Evolutionary conservation across 306 rosid species (phyloP).

Genomic region (Neltuma alba): DNA sequence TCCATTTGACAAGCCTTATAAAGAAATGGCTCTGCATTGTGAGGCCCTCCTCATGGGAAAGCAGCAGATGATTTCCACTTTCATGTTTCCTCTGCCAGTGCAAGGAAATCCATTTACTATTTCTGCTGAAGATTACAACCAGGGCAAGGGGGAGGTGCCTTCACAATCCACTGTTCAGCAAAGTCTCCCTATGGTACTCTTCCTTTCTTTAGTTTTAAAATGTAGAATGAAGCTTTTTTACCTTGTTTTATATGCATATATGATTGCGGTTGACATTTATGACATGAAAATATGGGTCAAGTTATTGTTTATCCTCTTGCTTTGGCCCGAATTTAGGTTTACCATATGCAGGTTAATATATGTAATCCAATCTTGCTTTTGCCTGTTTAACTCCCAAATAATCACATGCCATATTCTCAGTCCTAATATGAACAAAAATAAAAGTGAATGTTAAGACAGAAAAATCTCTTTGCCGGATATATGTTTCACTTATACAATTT

Average conservation of each 20-base stretch:
- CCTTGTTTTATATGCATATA: conserved; percentile 15
- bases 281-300: background rate
- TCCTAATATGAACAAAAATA: background rate
- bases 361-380: background rate
- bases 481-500: too few species aligned
- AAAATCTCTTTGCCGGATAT: background rate
- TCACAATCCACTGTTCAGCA: conserved; percentile 34
- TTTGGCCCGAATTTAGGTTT: background rate
- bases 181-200: conserved; percentile 52
- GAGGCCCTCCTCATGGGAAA: conserved; percentile 75
- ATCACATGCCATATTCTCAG: background rate
- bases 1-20: conserved; percentile 69
- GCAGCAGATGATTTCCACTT: conserved; percentile 67
- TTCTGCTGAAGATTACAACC: conserved; percentile 41
- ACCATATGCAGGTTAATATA: background rate
- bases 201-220: conserved; percentile 15
- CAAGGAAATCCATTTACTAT: conserved; percentile 45
- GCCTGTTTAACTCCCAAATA: background rate
- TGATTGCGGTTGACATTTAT: background rate
- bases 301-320: background rate
- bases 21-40: conserved; percentile 85
- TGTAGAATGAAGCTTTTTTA: conserved; percentile 8
- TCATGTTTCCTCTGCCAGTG: conserved; percentile 45
- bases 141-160: conserved; percentile 42
- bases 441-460: background rate